These are phyloP conservation scores for Penicillium arizonense DNA, from an alignment of 495 filamentous ascomycete genomes.

Conservation along the genomic window DNA sequence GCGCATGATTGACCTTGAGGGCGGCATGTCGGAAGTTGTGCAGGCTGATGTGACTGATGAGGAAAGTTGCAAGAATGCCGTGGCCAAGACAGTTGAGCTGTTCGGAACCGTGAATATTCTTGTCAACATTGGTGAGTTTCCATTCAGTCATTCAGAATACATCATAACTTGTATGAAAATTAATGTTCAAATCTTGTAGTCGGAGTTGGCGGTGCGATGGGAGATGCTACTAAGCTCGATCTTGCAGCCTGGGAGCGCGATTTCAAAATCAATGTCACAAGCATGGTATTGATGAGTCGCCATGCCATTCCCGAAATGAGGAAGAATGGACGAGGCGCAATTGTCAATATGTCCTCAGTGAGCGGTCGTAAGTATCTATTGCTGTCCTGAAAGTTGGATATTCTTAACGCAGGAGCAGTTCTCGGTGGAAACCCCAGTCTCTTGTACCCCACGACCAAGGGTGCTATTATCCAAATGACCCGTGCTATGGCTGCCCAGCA, in stretches of 20 bases:
- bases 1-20: too few species aligned
- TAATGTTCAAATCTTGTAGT: conserved; percentile 9
- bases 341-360: too few species aligned
- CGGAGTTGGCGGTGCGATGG: conserved; percentile 44
- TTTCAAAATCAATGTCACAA: conserved; percentile 50
- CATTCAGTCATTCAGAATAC: background rate
- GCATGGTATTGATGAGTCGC: conserved; percentile 50
- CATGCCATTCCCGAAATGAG: conserved; percentile 49
- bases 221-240: conserved; percentile 48
- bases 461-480: too few species aligned
- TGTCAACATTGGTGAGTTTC: conserved; percentile 39
- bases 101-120: conserved; percentile 49
- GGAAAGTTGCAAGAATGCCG: conserved; percentile 33
- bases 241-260: conserved; percentile 45
- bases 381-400: too few species aligned
- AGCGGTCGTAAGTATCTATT: too few species aligned
- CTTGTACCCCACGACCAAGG: too few species aligned
- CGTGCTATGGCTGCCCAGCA: too few species aligned
- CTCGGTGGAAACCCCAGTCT: too few species aligned
- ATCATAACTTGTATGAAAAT: background rate
- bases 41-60: conserved; percentile 38
- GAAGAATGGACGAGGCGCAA: conserved; percentile 15
- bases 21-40: too few species aligned
- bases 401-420: too few species aligned
- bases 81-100: conserved; percentile 28